A percentile compares a stretch with the other conserved stretches of the same genome.
Evolutionary conservation across 192 early-diverging fungal species (phyloP).

Genomic region (Phlyctochytrium arcticum): DNA sequence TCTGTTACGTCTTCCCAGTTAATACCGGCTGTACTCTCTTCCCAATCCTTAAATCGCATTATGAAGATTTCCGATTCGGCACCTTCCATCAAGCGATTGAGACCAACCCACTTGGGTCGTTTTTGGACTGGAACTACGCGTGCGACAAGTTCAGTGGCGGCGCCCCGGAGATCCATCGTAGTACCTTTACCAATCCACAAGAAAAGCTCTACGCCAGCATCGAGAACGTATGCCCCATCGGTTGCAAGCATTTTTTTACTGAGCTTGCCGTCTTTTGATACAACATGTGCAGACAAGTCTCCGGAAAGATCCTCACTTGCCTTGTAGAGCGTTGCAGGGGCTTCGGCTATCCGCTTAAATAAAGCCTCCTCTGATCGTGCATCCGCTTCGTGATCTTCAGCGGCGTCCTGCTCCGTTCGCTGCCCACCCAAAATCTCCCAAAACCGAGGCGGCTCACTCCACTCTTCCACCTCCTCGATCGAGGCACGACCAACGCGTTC

Average conservation of each 20-base stretch:
- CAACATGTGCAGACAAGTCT: constrained; percentile 27
- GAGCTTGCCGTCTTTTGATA: constrained; percentile 28
- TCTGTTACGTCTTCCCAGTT: constrained; percentile 27
- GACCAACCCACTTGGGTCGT: constrained; percentile 40
- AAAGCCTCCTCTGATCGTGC: constrained; percentile 12
- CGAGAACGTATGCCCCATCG: constrained; percentile 41
- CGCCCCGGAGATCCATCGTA: not conserved
- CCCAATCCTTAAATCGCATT: constrained; percentile 47
- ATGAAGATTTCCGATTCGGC: constrained; percentile 50
- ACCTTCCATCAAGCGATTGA: constrained; percentile 31
- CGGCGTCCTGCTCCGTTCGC: not conserved
- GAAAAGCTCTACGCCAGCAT: constrained; percentile 43
- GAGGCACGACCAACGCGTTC: constrained; percentile 37
- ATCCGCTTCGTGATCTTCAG: constrained; percentile 1
- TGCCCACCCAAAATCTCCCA: constrained; percentile 27
- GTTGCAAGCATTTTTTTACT: constrained; percentile 24
- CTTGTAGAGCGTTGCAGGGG: constrained; percentile 15
- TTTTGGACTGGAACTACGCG: constrained; percentile 13
- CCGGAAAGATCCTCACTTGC: constrained; percentile 24
- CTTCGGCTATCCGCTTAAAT: constrained; percentile 4
- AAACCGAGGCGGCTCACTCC: constrained; percentile 22
- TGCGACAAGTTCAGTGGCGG: constrained; percentile 42
- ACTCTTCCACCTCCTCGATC: constrained; percentile 34
- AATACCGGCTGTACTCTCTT: constrained; percentile 5
- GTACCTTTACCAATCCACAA: constrained; percentile 47